Base-by-base conservation (phyloP, 2,329 filamentous ascomycete genomes). In the Talaromyces piceae region DNA sequence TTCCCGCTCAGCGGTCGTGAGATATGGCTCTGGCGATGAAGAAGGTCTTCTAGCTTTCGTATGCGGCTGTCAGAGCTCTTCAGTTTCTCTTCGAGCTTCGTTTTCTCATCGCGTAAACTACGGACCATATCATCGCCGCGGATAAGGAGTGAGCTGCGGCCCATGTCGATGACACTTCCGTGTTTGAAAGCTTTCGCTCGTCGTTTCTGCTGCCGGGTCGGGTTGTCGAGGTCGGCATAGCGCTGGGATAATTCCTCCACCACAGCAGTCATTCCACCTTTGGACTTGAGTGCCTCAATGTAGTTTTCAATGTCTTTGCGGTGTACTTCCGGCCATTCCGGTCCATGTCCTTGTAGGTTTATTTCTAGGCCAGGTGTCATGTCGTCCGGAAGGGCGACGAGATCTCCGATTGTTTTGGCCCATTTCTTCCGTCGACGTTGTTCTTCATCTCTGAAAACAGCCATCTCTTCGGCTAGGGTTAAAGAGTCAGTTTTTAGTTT, bases 121-220 rank as follows among this genome's bases (percentile, higher is more conserved):
- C 77, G 79, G 28, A 87, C 78, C 55, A 91, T 75, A 56, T 96
- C 91, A 61, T 95, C 89, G n/a, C 88, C 90, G 33, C 88, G 83
- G 12, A 95, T 80, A 61, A 95, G 72, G 8, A 96, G 78, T 1
- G 89, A 91, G 57, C 88, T 94, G 61, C 86, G 83, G n/a, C 89
- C 89, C 55, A 96, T 79, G 65, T 97, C 93, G 61, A 96, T 90
- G 31, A 97, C 80, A 63, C 93, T 97, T 13, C 93, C 93, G 63
- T 94, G 93, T 65, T 96, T 96, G 75, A 98, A 97, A 4, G 89
- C 90, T 66, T 91, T 95, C 5, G 93, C 81, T 52, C 89, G 82
- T 67, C 89, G 91, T 54, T 84, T 81, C 64, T 95, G 91, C 65
- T 93, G 88, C 60, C 86, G 89, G 0, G 88, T 93, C 2, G 91